Evolutionary conservation across 2,329 filamentous ascomycete genomes (phyloP), one percentile per base, ranked within the genome.

Genomic region (Aureobasidium musti): DNA sequence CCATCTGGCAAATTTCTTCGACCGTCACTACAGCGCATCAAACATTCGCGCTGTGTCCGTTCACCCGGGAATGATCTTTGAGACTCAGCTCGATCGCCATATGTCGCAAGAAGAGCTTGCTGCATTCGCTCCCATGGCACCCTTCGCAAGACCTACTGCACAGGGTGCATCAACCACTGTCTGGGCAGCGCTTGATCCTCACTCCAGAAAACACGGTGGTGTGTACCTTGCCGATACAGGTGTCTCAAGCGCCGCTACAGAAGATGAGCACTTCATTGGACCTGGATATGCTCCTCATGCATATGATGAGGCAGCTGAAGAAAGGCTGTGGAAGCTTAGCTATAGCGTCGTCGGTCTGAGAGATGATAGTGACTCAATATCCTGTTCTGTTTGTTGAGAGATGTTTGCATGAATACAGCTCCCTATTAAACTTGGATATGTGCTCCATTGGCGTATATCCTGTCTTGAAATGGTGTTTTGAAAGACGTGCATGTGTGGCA

Each of bases 81-180:
- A 19, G 0, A 73, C 72, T 2, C 69, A 63, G 3, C 59, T 72
- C 26, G 65, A 56, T 10, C 47, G 53, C 10, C 66, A 69, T 50
- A 45, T 70, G 47, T 50, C 59, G 2, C 59, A 6, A n/a, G 59
- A 63, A 52, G 37, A 49, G 23, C n/a, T 59, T 17, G 39, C 45
- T 19, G 39, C 19, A 17, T 45, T 66, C 17, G 54, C 57, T 10
- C 37, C 41, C 52, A n/a, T 41, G n/a, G 60, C 45, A 33, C 43
- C 35, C n/a, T 59, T 66, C 17, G 49, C 35, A 1, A 67, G 65
- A 50, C 41, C 66, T 65, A 52, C 75, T 1, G 75, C 73, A n/a
- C 83, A 84, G 69, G 83, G 82, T 5, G 82, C 82, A 14, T 81
- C 83, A 0, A 84, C 82, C 14, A 76, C 76, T 5, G 76, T 83